These are phyloP conservation scores for Inga leiocalycina DNA, from an alignment of 306 rosid species.

Conservation along the genomic window DNA sequence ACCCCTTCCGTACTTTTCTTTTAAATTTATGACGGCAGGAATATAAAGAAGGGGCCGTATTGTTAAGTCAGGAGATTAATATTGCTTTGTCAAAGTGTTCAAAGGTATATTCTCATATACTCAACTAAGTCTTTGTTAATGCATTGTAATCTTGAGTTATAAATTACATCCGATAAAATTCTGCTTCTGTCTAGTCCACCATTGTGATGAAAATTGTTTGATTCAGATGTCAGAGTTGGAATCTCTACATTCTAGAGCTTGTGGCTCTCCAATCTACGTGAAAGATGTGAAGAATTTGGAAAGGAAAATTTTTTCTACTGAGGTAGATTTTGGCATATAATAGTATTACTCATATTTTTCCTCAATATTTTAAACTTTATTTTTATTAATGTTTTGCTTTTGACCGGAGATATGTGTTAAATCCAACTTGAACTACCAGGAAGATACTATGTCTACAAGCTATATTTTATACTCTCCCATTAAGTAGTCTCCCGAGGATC, in stretches of 20 bases:
- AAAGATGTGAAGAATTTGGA: conserved; percentile 62
- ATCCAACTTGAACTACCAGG: background rate
- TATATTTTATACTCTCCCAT: background rate
- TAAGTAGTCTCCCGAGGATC: background rate
- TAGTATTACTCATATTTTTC: conserved; percentile 3
- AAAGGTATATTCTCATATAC: conserved; percentile 46
- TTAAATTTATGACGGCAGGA: conserved; percentile 47
- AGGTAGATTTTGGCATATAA: conserved; percentile 49
- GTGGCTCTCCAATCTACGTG: conserved; percentile 63
- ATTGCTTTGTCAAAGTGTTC: conserved; percentile 53
- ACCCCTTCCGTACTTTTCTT: background rate
- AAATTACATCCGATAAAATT: conserved; percentile 9
- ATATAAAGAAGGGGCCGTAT: conserved; percentile 68
- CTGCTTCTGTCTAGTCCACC: conserved; percentile 40
- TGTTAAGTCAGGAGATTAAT: conserved; percentile 59
- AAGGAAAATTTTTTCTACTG: conserved; percentile 54
- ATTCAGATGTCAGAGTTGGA: conserved; percentile 86
- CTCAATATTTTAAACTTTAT: background rate
- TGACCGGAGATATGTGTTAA: conserved; percentile 3
- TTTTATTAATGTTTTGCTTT: background rate
- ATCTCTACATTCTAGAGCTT: conserved; percentile 62
- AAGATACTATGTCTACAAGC: background rate
- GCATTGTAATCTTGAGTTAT: conserved; percentile 24
- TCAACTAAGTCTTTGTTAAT: conserved; percentile 15
- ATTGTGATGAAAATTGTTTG: conserved; percentile 36